Percentiles rank a stretch among this genome's conserved stretches.
These are phyloP conservation scores for Cicer chorassanicum DNA, from an alignment of 306 rosid species.

Conservation along the genomic window DNA sequence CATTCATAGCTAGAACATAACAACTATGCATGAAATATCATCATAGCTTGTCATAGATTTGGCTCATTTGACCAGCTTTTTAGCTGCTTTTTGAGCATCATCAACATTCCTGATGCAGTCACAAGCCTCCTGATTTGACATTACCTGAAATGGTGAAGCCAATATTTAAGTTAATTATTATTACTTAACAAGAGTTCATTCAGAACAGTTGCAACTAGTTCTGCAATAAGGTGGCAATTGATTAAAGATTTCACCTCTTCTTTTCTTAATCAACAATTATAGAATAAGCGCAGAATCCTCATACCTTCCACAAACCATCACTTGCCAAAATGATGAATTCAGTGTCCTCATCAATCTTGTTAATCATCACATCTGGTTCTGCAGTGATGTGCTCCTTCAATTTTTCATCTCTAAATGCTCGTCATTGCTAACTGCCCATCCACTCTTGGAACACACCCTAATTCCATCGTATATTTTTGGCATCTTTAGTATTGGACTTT, in stretches of 20 bases:
- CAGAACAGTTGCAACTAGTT: background rate
- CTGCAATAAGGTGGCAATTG: background rate
- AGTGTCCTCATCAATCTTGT: slow-evolving; percentile 50
- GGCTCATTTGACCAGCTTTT: slow-evolving; percentile 53
- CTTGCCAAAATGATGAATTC: slow-evolving; percentile 58
- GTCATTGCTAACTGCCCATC: slow-evolving; percentile 74
- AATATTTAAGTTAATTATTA: background rate
- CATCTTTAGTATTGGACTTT: too few species aligned
- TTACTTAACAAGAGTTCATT: background rate
- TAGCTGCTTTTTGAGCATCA: slow-evolving; percentile 59
- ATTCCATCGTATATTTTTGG: too few species aligned
- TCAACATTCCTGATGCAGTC: slow-evolving; percentile 54
- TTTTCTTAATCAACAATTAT: background rate
- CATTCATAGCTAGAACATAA: slow-evolving; percentile 49
- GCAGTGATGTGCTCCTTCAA: slow-evolving; percentile 61
- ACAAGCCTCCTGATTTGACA: slow-evolving; percentile 69
- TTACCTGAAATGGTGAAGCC: slow-evolving; percentile 52
- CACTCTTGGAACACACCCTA: slow-evolving; percentile 63
- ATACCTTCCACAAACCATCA: slow-evolving; percentile 65
- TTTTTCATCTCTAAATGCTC: slow-evolving; percentile 67
- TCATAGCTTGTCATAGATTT: slow-evolving; percentile 53
- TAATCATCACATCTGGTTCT: slow-evolving; percentile 56
- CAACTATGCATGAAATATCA: slow-evolving; percentile 69
- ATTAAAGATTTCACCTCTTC: background rate
- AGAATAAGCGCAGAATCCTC: background rate